phyloP scores from a whole-genome alignment of 176 grass and related monocot genomes.

The Phoenix dactylifera region DNA sequence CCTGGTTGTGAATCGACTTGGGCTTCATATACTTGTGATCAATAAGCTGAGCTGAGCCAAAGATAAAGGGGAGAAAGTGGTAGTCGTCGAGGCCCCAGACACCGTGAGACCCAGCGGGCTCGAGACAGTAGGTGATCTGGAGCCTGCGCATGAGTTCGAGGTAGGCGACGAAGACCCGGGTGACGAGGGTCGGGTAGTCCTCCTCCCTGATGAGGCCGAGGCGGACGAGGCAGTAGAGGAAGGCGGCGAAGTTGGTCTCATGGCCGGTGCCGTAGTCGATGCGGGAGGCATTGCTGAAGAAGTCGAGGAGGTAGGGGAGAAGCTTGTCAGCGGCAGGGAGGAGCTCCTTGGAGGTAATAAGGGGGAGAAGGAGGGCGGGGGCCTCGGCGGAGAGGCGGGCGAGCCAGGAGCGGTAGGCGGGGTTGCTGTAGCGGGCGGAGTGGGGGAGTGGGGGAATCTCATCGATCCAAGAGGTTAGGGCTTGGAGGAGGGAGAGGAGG shows the following conservation, averaged over 20 bases:
- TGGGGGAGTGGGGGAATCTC: no score
- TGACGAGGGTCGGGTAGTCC: constrained; percentile 53
- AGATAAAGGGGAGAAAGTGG: no score
- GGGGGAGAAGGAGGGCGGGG: constrained; percentile 28
- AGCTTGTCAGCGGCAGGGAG: constrained; percentile 45
- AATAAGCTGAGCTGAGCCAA: no score
- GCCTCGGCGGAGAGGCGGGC: constrained; percentile 44
- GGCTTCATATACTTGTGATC: no score
- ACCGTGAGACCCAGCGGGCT: no score
- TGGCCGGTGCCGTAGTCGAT: constrained; percentile 84
- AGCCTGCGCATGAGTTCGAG: constrained; percentile 69
- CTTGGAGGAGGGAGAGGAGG: no score
- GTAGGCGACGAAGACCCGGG: constrained; percentile 49
- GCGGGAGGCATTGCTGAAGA: constrained; percentile 73
- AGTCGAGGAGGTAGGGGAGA: constrained; percentile 79
- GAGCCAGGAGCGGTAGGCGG: constrained; percentile 76
- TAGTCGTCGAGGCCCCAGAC: no score
- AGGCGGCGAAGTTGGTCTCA: constrained; percentile 82
- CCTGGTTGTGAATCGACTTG: no score
- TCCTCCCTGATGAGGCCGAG: constrained; percentile 56
- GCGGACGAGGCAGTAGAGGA: constrained; percentile 85
- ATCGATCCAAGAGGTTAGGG: no score
- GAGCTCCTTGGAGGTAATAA: constrained; percentile 30
- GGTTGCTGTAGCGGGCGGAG: constrained; percentile 73
- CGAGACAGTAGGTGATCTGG: constrained; percentile 73